Evolutionary conservation across 2,329 filamentous ascomycete genomes (phyloP).

Genomic region (Monosporascus sp.): DNA sequence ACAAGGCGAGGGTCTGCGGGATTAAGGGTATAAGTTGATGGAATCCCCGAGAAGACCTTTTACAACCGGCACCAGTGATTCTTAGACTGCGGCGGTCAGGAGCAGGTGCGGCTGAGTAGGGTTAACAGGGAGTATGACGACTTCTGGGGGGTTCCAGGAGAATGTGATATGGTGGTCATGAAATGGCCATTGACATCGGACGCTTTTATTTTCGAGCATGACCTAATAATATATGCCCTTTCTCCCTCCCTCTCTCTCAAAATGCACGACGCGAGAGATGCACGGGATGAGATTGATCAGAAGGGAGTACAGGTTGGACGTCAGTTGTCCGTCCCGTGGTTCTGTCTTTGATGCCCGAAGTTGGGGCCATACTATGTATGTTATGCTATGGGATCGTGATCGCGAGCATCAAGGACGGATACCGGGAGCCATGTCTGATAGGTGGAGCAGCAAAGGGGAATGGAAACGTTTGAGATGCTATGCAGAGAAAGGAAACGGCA

Average conservation of each 20-base stretch:
- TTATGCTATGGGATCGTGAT: background rate
- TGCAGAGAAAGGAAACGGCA: background rate
- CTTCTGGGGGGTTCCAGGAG: background rate
- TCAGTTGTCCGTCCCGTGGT: background rate
- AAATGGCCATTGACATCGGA: too few species aligned
- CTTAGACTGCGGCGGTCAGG: background rate
- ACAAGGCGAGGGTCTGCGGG: background rate
- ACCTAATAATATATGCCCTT: too few species aligned
- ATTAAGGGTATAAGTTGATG: background rate
- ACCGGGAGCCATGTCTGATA: background rate
- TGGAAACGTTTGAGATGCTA: too few species aligned
- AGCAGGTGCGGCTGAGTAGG: background rate
- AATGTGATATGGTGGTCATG: background rate
- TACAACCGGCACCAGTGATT: too few species aligned
- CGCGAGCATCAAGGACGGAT: background rate
- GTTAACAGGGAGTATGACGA: too few species aligned
- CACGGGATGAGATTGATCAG: background rate
- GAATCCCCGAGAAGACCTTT: background rate
- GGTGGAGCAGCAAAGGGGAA: too few species aligned
- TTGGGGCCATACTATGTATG: background rate
- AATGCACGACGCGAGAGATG: background rate
- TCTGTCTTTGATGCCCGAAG: background rate
- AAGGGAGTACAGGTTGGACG: background rate
- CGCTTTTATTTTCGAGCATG: too few species aligned
- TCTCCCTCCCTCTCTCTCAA: too few species aligned